These are phyloP conservation scores for Saccharomyces cerevisiae DNA, from an alignment of 805 yeast species.

Conservation along the genomic window DNA sequence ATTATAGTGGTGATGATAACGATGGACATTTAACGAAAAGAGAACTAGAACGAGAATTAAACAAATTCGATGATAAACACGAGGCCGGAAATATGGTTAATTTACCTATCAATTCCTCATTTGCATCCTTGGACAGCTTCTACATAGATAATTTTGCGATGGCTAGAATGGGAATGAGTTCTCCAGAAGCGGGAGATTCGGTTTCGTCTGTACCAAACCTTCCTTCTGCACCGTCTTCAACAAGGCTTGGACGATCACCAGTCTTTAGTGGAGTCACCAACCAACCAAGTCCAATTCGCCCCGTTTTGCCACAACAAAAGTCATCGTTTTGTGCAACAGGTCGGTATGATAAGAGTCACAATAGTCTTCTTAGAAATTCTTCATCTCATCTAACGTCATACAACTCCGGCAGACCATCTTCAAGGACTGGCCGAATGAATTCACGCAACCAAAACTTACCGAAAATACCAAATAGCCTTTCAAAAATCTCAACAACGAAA, in stretches of 20 bases:
- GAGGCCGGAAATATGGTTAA: slow-evolving; percentile 44
- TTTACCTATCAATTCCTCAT: slow-evolving; percentile 56
- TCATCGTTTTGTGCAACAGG: background rate
- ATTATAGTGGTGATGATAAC: background rate
- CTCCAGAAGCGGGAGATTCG: background rate
- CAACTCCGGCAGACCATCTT: slow-evolving; percentile 6
- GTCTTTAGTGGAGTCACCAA: background rate
- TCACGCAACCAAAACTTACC: background rate
- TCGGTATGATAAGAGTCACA: background rate
- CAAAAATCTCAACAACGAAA: background rate
- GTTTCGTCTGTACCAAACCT: background rate
- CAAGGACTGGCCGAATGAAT: slow-evolving; percentile 1
- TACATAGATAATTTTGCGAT: slow-evolving; percentile 46
- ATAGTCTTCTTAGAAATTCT: slow-evolving; percentile 3
- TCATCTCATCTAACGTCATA: slow-evolving; percentile 6
- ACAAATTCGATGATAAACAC: slow-evolving; percentile 17
- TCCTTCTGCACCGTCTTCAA: background rate
- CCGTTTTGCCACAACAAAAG: background rate
- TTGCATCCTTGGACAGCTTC: slow-evolving; percentile 58
- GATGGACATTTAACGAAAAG: slow-evolving; percentile 9
- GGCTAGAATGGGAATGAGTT: slow-evolving; percentile 14
- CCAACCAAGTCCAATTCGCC: background rate
- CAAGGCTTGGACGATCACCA: background rate
- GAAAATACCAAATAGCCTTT: background rate
- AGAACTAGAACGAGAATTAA: slow-evolving; percentile 19